A percentile compares a stretch with the other conserved stretches of the same genome.
These are phyloP conservation scores for Gnetum montanum DNA, from an alignment of 75 land plant species.

Conservation along the genomic window DNA sequence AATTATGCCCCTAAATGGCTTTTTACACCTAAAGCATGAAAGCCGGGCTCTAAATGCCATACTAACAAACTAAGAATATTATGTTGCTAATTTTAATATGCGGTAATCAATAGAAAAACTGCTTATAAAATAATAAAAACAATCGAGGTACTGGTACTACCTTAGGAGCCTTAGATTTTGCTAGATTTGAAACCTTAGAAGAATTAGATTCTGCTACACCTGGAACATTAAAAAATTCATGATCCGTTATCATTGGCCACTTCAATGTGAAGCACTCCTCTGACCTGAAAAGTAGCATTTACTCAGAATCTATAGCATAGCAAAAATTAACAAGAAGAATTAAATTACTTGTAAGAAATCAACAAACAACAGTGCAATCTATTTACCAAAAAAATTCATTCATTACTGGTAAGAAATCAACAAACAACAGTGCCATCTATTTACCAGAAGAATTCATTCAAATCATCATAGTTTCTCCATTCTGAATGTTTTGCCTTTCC, in stretches of 20 bases:
- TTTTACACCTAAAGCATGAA: too few species aligned
- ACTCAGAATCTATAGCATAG: neutral
- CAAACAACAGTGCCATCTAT: neutral
- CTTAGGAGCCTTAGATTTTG: too few species aligned
- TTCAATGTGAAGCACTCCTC: constrained; percentile 67
- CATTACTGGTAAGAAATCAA: neutral
- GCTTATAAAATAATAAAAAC: too few species aligned
- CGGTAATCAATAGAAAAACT: too few species aligned
- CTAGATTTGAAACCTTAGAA: too few species aligned
- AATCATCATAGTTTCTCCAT: constrained; percentile 98
- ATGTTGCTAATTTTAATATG: too few species aligned
- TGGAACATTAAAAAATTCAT: constrained; percentile 24
- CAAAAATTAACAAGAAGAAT: neutral
- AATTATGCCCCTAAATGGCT: too few species aligned
- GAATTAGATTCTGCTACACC: neutral
- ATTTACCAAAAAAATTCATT: too few species aligned
- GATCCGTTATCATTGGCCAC: constrained; percentile 74
- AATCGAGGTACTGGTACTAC: too few species aligned
- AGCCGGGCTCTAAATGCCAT: too few species aligned
- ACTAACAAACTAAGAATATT: too few species aligned
- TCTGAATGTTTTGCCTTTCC: constrained; percentile 73
- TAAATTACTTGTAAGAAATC: neutral
- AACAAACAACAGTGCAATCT: neutral
- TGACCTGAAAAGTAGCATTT: constrained; percentile 48
- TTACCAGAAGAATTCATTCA: constrained; percentile 96